phyloP scores from a whole-genome alignment of 345 rosid species.

The Capsella bursapastoris region DNA sequence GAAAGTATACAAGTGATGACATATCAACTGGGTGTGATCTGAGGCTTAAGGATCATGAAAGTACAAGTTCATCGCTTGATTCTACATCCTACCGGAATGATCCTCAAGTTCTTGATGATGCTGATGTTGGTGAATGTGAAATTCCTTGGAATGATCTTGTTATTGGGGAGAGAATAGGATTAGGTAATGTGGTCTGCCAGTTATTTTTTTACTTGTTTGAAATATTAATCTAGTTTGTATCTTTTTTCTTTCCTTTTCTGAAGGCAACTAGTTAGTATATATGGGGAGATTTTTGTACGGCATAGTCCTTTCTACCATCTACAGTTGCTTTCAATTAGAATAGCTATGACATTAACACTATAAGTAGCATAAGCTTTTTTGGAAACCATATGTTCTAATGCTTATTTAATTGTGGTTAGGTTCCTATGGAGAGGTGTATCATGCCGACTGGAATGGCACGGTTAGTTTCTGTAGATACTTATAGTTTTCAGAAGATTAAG shows the following conservation, averaged over 20 bases:
- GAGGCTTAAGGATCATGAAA: conserved; percentile 68
- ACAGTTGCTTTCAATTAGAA: conserved; percentile 6
- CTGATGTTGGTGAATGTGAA: conserved; percentile 92
- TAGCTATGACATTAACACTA: conserved; percentile 2
- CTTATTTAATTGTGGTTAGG: conserved; percentile 53
- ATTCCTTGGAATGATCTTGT: conserved; percentile 98
- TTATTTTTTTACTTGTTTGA: conserved; percentile 17
- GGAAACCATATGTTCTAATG: conserved; percentile 31
- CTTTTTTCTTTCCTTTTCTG: background rate
- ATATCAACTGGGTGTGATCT: conserved; percentile 56
- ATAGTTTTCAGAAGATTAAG: conserved; percentile 21
- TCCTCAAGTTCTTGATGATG: conserved; percentile 80
- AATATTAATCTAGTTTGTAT: conserved; percentile 10
- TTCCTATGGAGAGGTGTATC: conserved; percentile 98
- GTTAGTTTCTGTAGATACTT: conserved; percentile 57
- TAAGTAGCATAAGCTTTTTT: conserved; percentile 28
- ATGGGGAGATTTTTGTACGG: background rate
- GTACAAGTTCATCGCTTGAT: conserved; percentile 65
- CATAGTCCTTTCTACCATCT: background rate
- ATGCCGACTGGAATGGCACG: conserved; percentile 98
- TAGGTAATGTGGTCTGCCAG: conserved; percentile 62
- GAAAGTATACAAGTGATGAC: conserved; percentile 59
- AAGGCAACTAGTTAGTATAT: conserved; percentile 23
- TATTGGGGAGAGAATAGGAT: conserved; percentile 96
- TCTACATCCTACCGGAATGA: conserved; percentile 58